Percentiles rank a stretch among this genome's conserved stretches.
phyloP scores from a whole-genome alignment of 2,329 filamentous ascomycete genomes.

The Microdochium bolleyi region DNA sequence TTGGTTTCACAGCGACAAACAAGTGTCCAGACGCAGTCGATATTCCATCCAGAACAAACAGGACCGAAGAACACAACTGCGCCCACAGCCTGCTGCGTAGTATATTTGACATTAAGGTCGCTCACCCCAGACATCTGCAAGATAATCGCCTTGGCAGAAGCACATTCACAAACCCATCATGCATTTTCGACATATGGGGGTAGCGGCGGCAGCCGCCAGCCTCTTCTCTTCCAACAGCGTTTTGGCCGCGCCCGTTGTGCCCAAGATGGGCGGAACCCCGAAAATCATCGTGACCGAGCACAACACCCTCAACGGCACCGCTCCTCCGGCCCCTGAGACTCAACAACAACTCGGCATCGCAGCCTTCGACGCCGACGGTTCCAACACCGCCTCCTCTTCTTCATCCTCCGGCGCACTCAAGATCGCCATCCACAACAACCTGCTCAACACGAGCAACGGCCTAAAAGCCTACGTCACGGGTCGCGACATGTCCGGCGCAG shows the following conservation, averaged over 20 bases:
- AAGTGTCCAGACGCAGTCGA: too few species aligned
- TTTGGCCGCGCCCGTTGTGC: slow-evolving; percentile 11
- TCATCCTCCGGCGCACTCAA: background rate
- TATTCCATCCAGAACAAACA: too few species aligned
- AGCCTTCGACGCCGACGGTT: background rate
- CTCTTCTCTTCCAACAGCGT: slow-evolving; percentile 5
- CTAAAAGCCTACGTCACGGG: slow-evolving; percentile 34
- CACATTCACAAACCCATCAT: slow-evolving; percentile 1
- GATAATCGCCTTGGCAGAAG: too few species aligned
- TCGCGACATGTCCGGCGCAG: slow-evolving; percentile 20
- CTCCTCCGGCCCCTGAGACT: slow-evolving; percentile 3
- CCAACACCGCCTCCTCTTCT: background rate
- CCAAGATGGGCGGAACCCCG: background rate
- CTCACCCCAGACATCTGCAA: too few species aligned
- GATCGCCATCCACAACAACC: slow-evolving; percentile 29
- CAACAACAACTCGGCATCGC: background rate
- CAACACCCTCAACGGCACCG: slow-evolving; percentile 8
- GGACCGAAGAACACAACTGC: too few species aligned
- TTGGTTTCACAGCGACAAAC: too few species aligned
- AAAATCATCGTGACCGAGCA: slow-evolving; percentile 4
- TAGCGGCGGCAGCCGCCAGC: slow-evolving; percentile 5
- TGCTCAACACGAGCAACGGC: slow-evolving; percentile 14
- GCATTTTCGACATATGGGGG: background rate
- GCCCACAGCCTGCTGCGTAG: too few species aligned
- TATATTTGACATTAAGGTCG: too few species aligned